A percentile compares a stretch with the other conserved stretches of the same genome.
Conservation (phyloP, 2,329 filamentous ascomycete genomes). For the Chaetomiaceae sp. region DNA sequence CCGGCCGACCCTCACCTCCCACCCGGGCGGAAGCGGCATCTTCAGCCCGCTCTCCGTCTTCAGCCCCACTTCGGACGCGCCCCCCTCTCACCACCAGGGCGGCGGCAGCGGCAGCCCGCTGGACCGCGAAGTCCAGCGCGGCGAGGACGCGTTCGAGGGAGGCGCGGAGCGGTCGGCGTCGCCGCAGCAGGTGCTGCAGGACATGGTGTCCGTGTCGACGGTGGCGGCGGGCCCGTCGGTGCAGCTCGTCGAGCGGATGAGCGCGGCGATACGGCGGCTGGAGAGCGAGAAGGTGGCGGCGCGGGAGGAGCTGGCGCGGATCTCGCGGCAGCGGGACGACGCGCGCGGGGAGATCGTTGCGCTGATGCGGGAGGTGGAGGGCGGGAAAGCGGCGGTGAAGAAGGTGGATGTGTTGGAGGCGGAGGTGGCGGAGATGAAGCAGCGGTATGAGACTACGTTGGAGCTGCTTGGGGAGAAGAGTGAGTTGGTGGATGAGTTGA, state of each 20-base stretch:
- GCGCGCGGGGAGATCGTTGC: constrained; percentile 86
- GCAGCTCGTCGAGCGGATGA: constrained; percentile 94
- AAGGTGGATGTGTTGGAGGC: constrained; percentile 62
- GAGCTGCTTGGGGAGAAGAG: constrained; percentile 97
- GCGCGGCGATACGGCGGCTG: constrained; percentile 80
- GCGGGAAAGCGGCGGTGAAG: constrained; percentile 55
- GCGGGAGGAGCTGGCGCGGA: constrained; percentile 77
- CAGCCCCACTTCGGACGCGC: constrained; percentile 46
- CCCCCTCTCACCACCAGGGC: constrained; percentile 33
- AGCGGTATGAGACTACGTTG: constrained; percentile 82
- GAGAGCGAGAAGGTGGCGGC: constrained; percentile 88
- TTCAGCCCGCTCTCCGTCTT: constrained; percentile 38
- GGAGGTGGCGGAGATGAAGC: constrained; percentile 64
- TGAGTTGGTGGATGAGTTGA: constrained; percentile 87
- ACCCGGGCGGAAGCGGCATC: constrained; percentile 32
- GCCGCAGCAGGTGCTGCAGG: constrained; percentile 64
- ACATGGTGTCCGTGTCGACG: constrained; percentile 85
- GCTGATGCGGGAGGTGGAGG: constrained; percentile 82
- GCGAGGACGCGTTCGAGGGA: constrained; percentile 48
- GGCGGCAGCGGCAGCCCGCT: not conserved
- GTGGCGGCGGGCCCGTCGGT: constrained; percentile 88
- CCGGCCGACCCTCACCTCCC: constrained; percentile 36
- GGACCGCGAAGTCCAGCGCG: constrained; percentile 22
- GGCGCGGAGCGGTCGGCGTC: constrained; percentile 31
- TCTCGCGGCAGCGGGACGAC: constrained; percentile 84